These are phyloP conservation scores for Meyerozyma guilliermondii DNA, from an alignment of 1,139 yeast species.

Conservation along the genomic window DNA sequence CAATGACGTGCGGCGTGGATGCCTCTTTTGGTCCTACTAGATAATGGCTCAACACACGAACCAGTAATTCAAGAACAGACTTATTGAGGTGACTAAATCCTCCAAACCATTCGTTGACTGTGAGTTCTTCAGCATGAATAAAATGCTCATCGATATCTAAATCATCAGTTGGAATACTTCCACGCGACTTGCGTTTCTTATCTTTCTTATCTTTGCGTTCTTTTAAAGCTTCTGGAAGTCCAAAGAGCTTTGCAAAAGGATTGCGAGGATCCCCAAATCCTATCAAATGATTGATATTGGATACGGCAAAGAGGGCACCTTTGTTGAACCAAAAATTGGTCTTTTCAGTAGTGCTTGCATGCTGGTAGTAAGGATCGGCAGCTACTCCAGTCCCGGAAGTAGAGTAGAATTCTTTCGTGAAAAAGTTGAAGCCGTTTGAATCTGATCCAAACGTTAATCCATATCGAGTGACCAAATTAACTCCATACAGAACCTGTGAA, in stretches of 20 bases:
- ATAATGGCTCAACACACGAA: conserved; percentile 61
- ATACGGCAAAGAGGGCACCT: conserved; percentile 68
- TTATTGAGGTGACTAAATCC: conserved; percentile 53
- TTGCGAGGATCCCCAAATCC: conserved; percentile 74
- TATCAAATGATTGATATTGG: conserved; percentile 66
- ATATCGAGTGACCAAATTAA: conserved; percentile 61
- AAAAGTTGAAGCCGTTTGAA: conserved; percentile 61
- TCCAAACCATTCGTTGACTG: conserved; percentile 55
- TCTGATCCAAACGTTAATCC: conserved; percentile 70
- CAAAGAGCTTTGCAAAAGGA: conserved; percentile 70
- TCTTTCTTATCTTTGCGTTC: conserved; percentile 72
- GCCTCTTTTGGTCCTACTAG: conserved; percentile 67
- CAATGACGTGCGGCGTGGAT: conserved; percentile 63
- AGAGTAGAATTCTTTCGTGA: conserved; percentile 45
- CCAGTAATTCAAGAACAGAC: conserved; percentile 60
- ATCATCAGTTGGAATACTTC: background rate
- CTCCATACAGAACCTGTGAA: conserved; percentile 46
- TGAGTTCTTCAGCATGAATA: conserved; percentile 38
- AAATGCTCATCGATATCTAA: conserved; percentile 21
- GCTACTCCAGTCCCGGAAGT: conserved; percentile 28
- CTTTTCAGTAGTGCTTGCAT: conserved; percentile 45
- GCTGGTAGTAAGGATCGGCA: conserved; percentile 31
- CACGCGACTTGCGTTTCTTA: conserved; percentile 47
- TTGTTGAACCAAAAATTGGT: conserved; percentile 72
- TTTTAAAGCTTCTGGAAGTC: conserved; percentile 63